Evolutionary conservation across 1,139 yeast species (phyloP).

Genomic region (Yamadazyma diospyri): DNA sequence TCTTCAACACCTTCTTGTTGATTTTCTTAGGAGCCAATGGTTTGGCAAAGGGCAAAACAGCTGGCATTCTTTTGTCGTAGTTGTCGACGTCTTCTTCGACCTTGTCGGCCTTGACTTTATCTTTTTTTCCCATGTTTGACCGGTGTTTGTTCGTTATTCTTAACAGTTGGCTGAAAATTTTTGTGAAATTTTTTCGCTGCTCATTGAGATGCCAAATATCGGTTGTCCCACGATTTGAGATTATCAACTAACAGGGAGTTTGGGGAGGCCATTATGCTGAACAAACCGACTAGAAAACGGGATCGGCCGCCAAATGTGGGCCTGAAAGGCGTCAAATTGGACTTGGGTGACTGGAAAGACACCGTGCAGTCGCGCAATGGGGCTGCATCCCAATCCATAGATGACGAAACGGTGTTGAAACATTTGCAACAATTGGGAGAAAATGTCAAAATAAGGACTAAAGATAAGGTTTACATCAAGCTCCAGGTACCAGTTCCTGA

Average conservation of each 20-base stretch:
- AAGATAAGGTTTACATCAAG: constrained; percentile 13
- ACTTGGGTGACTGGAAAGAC: constrained; percentile 1
- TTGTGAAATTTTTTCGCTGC: constrained; percentile 5
- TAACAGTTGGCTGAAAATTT: constrained; percentile 8
- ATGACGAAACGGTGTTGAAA: constrained; percentile 3
- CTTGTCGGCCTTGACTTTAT: constrained; percentile 31
- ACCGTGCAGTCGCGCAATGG: neutral
- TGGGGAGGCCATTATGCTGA: neutral
- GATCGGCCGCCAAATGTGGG: neutral
- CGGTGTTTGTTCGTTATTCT: no score
- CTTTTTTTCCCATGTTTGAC: constrained; percentile 46
- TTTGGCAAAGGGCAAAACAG: constrained; percentile 85
- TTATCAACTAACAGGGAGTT: neutral
- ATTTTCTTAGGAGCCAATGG: constrained; percentile 96
- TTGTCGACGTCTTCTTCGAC: constrained; percentile 63
- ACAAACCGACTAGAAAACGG: neutral
- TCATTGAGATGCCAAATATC: constrained; percentile 11
- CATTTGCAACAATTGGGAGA: constrained; percentile 4
- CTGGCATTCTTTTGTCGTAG: constrained; percentile 89
- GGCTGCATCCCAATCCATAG: neutral
- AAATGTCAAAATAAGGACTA: constrained; percentile 5
- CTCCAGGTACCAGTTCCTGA: constrained; percentile 26
- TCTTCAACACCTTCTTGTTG: constrained; percentile 91
- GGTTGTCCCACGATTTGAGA: constrained; percentile 5
- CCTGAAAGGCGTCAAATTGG: neutral